Conservation (phyloP, 352 stramenopile genomes). For the Globisporangium solare region DNA sequence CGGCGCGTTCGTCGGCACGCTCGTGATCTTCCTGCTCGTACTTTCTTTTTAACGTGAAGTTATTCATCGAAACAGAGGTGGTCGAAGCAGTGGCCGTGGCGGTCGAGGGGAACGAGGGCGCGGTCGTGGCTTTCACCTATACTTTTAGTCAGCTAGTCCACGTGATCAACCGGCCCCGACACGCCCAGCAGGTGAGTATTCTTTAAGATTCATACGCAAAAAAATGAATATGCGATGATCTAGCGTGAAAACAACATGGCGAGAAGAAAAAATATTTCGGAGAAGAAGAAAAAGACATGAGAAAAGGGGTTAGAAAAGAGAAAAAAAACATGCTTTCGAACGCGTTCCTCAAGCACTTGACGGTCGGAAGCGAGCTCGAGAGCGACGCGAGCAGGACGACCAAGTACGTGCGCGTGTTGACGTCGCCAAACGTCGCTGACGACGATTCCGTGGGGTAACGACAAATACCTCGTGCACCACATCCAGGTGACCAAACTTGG, state of each 20-base stretch:
- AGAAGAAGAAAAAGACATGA: no score
- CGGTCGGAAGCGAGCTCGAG: slow-evolving; percentile 12
- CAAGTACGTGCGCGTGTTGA: slow-evolving; percentile 34
- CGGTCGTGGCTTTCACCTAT: no score
- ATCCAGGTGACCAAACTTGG: slow-evolving; percentile 18
- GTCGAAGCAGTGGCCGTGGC: no score
- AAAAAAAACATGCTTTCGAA: slow-evolving; percentile 84
- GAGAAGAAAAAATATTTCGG: no score
- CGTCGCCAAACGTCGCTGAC: slow-evolving; percentile 6
- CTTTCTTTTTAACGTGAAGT: slow-evolving; percentile 46
- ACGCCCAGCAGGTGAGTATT: no score
- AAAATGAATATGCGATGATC: no score
- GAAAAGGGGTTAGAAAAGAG: no score
- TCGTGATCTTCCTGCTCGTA: slow-evolving; percentile 62
- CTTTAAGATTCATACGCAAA: no score
- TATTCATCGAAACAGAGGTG: slow-evolving; percentile 41
- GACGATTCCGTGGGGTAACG: background rate
- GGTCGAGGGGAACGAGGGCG: no score
- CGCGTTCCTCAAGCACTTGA: slow-evolving; percentile 62
- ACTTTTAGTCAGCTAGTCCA: no score
- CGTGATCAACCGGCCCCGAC: no score
- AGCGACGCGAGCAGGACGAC: slow-evolving; percentile 4
- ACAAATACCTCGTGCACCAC: slow-evolving; percentile 10
- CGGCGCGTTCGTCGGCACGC: slow-evolving; percentile 50
- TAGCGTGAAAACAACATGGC: no score